These are phyloP conservation scores for Calvatia gigantea DNA, from an alignment of 768 basidiomycete species.

Conservation along the genomic window DNA sequence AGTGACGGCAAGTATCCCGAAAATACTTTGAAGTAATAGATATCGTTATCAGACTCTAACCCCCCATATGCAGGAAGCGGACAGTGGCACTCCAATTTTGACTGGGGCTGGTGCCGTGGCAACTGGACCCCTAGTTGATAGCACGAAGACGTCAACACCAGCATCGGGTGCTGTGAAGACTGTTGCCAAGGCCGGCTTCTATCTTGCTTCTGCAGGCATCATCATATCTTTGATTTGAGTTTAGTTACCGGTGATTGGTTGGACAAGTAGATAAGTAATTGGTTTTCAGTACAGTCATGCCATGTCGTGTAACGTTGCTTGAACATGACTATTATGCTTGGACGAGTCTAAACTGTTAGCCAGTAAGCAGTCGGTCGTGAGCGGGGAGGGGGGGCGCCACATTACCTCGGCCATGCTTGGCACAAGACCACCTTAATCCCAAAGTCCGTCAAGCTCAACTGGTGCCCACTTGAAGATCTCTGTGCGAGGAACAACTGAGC, in stretches of 20 bases:
- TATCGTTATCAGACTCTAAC: background rate
- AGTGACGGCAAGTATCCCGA: slow-evolving; percentile 7
- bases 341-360: background rate
- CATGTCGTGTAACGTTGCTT: background rate
- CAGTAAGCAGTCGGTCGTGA: background rate
- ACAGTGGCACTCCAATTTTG: slow-evolving; percentile 17
- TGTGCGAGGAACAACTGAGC: background rate
- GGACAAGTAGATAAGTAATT: background rate
- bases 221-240: slow-evolving; percentile 7
- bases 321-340: too few relatives aligned
- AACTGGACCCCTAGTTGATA: background rate
- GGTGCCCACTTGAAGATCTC: background rate
- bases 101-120: slow-evolving; percentile 11
- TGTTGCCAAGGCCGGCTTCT: slow-evolving; percentile 6
- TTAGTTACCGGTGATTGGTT: background rate
- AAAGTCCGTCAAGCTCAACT: too few relatives aligned
- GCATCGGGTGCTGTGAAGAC: slow-evolving; percentile 10
- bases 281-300: too few relatives aligned
- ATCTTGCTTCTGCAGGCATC: background rate
- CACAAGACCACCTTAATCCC: background rate
- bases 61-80: background rate
- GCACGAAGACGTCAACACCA: background rate
- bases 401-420: background rate
- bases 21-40: background rate
- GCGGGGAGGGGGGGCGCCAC: background rate